Conservation (phyloP, 495 filamentous ascomycete species). For the Amphirosellinia nigrospora region DNA sequence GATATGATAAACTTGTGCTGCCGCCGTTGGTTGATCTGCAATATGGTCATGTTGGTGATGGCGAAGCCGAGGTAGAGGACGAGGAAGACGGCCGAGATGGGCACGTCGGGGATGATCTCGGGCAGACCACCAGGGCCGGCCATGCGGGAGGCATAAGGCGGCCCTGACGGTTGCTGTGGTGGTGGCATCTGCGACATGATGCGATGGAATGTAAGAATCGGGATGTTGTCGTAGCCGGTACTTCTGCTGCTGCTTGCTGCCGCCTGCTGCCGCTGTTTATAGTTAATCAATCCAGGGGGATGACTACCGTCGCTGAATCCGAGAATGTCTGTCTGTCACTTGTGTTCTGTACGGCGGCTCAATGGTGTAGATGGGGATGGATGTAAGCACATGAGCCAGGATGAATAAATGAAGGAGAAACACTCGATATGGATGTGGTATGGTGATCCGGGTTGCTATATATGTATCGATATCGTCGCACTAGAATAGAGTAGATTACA, state of each 20-base stretch:
- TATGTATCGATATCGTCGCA: not conserved
- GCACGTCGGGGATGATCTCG: slow-evolving; percentile 63
- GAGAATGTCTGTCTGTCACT: too few relatives aligned
- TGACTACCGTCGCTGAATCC: not conserved
- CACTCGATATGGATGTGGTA: not conserved
- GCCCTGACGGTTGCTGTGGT: slow-evolving; percentile 18
- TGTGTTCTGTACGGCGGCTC: not conserved
- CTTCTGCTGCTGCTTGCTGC: too few relatives aligned
- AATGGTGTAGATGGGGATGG: not conserved
- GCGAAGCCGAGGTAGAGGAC: slow-evolving; percentile 65
- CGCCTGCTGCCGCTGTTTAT: not conserved
- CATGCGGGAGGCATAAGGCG: slow-evolving; percentile 45
- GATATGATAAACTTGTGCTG: slow-evolving; percentile 76
- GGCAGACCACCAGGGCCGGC: slow-evolving; percentile 67
- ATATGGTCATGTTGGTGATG: slow-evolving; percentile 69
- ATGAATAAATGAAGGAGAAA: not conserved
- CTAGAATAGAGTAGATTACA: not conserved
- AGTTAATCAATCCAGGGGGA: not conserved
- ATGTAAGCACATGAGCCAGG: not conserved
- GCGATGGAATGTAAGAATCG: not conserved
- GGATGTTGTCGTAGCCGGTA: not conserved
- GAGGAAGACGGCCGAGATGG: slow-evolving; percentile 71
- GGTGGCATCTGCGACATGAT: slow-evolving; percentile 17
- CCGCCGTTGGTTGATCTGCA: slow-evolving; percentile 61
- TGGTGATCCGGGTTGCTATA: not conserved